phyloP scores from a whole-genome alignment of 345 rosid genomes.

The Hibiscus trionum region DNA sequence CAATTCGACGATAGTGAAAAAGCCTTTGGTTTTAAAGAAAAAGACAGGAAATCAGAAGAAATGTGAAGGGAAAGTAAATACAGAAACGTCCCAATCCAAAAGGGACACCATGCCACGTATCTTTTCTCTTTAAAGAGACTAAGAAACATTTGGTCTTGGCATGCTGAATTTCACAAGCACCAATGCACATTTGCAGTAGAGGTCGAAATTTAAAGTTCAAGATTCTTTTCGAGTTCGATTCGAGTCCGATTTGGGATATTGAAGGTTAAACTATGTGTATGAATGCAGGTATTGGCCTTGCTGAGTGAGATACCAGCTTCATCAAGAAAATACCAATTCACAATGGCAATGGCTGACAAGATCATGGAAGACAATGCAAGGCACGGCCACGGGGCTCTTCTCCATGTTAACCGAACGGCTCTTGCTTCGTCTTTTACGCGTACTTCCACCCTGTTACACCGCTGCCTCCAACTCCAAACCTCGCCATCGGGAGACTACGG shows the following conservation, averaged over 20 bases:
- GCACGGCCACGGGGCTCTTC: conserved; percentile 36
- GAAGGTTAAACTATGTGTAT: too few relatives aligned
- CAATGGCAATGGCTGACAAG: conserved; percentile 69
- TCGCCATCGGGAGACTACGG: conserved; percentile 12
- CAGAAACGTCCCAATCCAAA: neutral
- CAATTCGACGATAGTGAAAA: neutral
- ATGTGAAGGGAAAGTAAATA: neutral
- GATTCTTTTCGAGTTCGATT: neutral
- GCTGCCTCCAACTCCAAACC: conserved; percentile 36
- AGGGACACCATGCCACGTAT: neutral
- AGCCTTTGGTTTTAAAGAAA: neutral
- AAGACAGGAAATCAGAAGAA: neutral
- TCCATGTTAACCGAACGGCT: conserved; percentile 47
- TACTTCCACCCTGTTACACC: conserved; percentile 35
- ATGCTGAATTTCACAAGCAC: neutral
- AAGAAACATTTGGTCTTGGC: conserved; percentile 10
- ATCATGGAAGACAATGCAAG: conserved; percentile 65
- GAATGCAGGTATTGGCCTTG: conserved; percentile 42
- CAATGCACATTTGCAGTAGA: neutral
- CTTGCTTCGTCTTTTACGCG: conserved; percentile 51
- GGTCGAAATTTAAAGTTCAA: too few relatives aligned
- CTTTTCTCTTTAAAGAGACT: neutral
- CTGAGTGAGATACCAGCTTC: conserved; percentile 60
- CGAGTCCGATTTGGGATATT: neutral
- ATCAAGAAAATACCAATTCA: conserved; percentile 65